Conservation (phyloP, 495 filamentous ascomycete genomes). For the Umbilicaria muhlenbergii region DNA sequence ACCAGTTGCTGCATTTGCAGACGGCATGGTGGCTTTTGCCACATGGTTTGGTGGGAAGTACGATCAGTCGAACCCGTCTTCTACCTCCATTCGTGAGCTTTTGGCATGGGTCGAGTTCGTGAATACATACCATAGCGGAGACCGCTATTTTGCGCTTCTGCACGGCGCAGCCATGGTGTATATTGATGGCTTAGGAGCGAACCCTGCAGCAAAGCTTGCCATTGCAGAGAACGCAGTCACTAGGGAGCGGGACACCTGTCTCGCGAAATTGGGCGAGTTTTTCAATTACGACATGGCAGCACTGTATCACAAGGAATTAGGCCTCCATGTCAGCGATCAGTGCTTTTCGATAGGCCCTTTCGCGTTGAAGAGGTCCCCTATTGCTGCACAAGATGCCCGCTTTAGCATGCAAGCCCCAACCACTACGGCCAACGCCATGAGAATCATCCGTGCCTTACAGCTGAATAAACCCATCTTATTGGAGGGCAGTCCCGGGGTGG, state of each 20-base stretch:
- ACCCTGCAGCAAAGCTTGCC: constrained; percentile 71
- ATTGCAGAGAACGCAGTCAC: constrained; percentile 39
- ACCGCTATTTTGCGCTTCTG: constrained; percentile 43
- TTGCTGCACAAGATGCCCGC: constrained; percentile 34
- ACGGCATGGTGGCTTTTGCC: constrained; percentile 66
- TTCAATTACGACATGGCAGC: constrained; percentile 42
- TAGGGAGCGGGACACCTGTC: constrained; percentile 51
- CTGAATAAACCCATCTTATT: constrained; percentile 79
- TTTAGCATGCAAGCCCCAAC: constrained; percentile 82
- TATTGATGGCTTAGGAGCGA: constrained; percentile 86
- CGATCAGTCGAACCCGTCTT: constrained; percentile 50
- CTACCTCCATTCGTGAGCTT: constrained; percentile 78
- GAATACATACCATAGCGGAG: constrained; percentile 39
- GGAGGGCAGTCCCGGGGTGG: constrained; percentile 92
- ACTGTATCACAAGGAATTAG: constrained; percentile 43
- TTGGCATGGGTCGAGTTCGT: constrained; percentile 90
- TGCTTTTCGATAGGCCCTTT: constrained; percentile 58
- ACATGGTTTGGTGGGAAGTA: constrained; percentile 81
- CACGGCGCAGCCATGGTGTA: constrained; percentile 94
- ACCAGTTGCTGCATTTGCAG: constrained; percentile 31
- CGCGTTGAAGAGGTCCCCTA: constrained; percentile 34
- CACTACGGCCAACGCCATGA: constrained; percentile 74
- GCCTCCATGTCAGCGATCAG: constrained; percentile 29
- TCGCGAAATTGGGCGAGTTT: constrained; percentile 54
- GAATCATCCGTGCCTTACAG: constrained; percentile 80